Conservation (phyloP, 2,329 filamentous ascomycete species). For the Talaromyces funiculosus region DNA sequence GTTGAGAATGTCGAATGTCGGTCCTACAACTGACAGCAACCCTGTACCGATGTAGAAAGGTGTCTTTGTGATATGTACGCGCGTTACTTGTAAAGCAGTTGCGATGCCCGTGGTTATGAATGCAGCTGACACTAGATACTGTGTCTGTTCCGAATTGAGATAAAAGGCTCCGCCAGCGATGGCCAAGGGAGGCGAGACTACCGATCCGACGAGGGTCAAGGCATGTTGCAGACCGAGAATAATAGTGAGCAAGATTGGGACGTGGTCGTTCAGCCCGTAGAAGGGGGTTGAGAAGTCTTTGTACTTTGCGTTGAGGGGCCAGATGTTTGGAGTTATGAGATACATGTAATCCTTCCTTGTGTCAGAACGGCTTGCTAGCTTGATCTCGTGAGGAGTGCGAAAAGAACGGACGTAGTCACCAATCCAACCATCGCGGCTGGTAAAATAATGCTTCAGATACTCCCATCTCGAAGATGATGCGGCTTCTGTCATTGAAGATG, state of each 20-base stretch:
- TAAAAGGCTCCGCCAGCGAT: slow-evolving; percentile 59
- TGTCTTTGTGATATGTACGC: slow-evolving; percentile 66
- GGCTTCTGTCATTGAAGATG: background rate
- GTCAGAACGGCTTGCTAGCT: background rate
- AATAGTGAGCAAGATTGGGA: slow-evolving; percentile 68
- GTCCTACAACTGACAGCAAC: slow-evolving; percentile 71
- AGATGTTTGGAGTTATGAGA: slow-evolving; percentile 50
- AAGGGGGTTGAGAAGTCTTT: slow-evolving; percentile 60
- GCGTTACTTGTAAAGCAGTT: slow-evolving; percentile 69
- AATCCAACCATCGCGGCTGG: slow-evolving; percentile 41
- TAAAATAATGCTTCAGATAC: slow-evolving; percentile 22
- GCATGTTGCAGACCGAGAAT: slow-evolving; percentile 75
- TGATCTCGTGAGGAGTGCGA: background rate
- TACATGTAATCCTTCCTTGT: slow-evolving; percentile 45
- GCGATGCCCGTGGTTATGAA: slow-evolving; percentile 74
- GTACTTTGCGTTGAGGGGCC: slow-evolving; percentile 46
- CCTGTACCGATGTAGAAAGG: slow-evolving; percentile 75
- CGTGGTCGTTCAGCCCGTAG: slow-evolving; percentile 73
- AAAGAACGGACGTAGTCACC: slow-evolving; percentile 38
- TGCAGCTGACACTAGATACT: slow-evolving; percentile 74
- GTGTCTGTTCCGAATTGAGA: slow-evolving; percentile 54
- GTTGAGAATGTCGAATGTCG: slow-evolving; percentile 71
- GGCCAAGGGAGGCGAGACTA: slow-evolving; percentile 75
- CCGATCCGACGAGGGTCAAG: slow-evolving; percentile 67
- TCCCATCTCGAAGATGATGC: slow-evolving; percentile 16